These are phyloP conservation scores for Gracilaria gracilis DNA, from an alignment of 23 red algal species.

Conservation along the genomic window DNA sequence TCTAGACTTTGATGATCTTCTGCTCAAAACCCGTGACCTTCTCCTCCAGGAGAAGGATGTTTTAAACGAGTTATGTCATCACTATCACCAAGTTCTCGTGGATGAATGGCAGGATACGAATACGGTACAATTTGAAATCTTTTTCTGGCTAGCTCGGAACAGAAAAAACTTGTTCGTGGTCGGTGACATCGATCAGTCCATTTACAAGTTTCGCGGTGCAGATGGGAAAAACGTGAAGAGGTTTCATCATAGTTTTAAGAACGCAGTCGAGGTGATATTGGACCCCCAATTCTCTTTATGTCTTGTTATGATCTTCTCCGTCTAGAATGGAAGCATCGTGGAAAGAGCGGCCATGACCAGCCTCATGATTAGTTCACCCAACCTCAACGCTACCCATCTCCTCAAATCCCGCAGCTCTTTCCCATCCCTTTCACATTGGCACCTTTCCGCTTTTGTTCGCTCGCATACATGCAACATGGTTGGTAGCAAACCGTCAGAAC, in stretches of 20 bases:
- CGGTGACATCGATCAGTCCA: slow-evolving; percentile 82
- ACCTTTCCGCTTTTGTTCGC: neutral
- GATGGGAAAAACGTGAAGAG: slow-evolving; percentile 48
- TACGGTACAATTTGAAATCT: slow-evolving; percentile 80
- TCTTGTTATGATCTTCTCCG: no score
- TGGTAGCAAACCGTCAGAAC: neutral
- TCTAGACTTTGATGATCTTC: slow-evolving; percentile 92
- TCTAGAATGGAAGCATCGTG: no score
- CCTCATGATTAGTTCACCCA: no score
- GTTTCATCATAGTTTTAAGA: slow-evolving; percentile 56
- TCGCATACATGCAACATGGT: neutral
- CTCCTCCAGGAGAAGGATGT: slow-evolving; percentile 35
- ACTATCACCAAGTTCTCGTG: slow-evolving; percentile 77
- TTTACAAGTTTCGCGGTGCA: slow-evolving; percentile 92
- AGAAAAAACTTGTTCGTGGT: slow-evolving; percentile 78
- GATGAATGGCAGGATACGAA: slow-evolving; percentile 94
- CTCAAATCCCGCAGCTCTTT: no score
- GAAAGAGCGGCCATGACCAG: no score
- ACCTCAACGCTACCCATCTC: neutral
- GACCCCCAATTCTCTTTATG: no score
- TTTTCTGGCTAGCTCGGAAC: slow-evolving; percentile 45
- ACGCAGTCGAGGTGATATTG: slow-evolving; percentile 39
- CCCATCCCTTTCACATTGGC: no score
- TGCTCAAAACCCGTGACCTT: slow-evolving; percentile 58
- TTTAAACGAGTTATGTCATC: slow-evolving; percentile 42